These are phyloP conservation scores for Blumeria graminis DNA, from an alignment of 2,329 filamentous ascomycete species.

Conservation along the genomic window DNA sequence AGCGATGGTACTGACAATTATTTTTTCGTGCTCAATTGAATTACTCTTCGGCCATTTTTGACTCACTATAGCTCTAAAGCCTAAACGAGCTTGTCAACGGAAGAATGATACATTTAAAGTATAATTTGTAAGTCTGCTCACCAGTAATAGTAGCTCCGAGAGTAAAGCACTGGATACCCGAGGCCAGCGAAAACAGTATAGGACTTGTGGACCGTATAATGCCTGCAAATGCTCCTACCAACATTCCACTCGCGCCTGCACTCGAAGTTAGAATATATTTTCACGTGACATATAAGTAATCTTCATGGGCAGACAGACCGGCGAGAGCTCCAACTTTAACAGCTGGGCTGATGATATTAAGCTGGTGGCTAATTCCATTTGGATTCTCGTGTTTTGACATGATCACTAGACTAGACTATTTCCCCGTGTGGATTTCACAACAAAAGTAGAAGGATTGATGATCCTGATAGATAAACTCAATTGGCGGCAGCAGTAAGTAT, in stretches of 20 bases:
- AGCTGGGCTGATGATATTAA: slow-evolving; percentile 23
- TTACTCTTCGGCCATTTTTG: slow-evolving; percentile 20
- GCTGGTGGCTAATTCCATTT: no score
- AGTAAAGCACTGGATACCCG: slow-evolving; percentile 59
- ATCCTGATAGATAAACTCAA: no score
- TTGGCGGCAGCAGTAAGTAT: no score
- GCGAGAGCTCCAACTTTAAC: slow-evolving; percentile 33
- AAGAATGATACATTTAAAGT: neutral
- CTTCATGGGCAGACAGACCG: slow-evolving; percentile 19
- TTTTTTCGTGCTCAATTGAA: slow-evolving; percentile 31
- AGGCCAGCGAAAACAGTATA: slow-evolving; percentile 44
- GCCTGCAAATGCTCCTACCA: slow-evolving; percentile 44
- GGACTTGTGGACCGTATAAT: slow-evolving; percentile 44
- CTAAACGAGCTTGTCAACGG: slow-evolving; percentile 15
- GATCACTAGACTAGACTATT: no score
- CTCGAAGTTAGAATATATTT: neutral
- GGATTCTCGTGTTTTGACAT: no score
- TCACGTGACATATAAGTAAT: slow-evolving; percentile 5
- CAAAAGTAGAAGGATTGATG: no score
- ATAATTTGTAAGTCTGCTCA: slow-evolving; percentile 17
- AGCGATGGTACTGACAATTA: slow-evolving; percentile 43
- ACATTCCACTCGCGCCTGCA: slow-evolving; percentile 32
- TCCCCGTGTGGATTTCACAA: no score
- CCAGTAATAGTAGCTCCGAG: slow-evolving; percentile 58
- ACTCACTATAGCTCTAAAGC: slow-evolving; percentile 23